Evolutionary conservation across 768 basidiomycete genomes (phyloP).

Genomic region (Russula vinacea): DNA sequence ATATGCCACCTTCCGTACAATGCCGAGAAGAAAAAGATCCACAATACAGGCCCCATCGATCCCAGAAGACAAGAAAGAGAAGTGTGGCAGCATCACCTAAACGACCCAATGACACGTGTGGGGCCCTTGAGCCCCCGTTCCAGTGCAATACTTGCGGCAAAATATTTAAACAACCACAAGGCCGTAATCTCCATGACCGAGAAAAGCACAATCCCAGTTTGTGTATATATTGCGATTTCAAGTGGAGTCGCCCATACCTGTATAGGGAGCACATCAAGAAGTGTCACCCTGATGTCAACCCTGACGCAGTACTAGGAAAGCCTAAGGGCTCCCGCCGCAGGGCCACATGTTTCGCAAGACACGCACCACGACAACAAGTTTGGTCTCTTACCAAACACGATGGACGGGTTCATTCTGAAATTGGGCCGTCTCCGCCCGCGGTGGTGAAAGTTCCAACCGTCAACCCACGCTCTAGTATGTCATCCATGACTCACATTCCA

Average conservation of each 20-base stretch:
- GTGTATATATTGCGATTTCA: background rate
- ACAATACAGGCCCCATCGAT: background rate
- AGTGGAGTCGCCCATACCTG: constrained; percentile 1
- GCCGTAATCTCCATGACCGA: background rate
- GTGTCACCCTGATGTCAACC: background rate
- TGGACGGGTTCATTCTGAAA: background rate
- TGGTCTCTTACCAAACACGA: background rate
- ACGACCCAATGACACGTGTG: background rate
- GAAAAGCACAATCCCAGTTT: background rate
- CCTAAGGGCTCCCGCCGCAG: background rate
- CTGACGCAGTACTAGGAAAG: background rate
- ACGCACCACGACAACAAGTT: background rate
- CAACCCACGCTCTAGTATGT: too few relatives aligned
- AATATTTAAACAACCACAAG: background rate
- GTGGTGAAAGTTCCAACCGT: background rate
- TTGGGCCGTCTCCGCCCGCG: background rate
- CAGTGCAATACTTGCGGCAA: background rate
- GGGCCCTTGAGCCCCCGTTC: background rate
- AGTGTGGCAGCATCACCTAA: background rate
- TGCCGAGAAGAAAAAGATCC: background rate
- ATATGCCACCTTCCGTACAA: too few relatives aligned
- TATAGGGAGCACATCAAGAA: background rate
- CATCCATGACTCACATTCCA: too few relatives aligned
- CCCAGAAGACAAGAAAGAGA: background rate
- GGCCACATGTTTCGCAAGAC: background rate